These are phyloP conservation scores for Yamadazyma conglobata DNA, from an alignment of 1,139 yeast genomes.

Conservation along the genomic window DNA sequence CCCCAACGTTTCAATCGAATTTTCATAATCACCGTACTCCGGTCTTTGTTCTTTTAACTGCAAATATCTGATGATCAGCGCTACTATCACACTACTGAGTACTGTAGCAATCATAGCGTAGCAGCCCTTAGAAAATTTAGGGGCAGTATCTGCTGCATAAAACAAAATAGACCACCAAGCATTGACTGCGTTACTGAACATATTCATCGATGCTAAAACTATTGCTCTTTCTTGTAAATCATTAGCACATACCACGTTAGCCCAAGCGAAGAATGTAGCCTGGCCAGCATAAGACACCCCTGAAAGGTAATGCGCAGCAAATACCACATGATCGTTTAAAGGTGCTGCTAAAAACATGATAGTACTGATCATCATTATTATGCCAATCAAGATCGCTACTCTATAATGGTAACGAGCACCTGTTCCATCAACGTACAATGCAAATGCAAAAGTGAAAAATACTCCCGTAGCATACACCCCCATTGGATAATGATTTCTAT, in stretches of 20 bases:
- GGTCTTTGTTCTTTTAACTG: slow-evolving; percentile 32
- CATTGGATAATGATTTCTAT: slow-evolving; percentile 55
- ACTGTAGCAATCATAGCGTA: slow-evolving; percentile 57
- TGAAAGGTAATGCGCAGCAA: slow-evolving; percentile 52
- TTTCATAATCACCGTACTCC: slow-evolving; percentile 13
- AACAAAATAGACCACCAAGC: slow-evolving; percentile 63
- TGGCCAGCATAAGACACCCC: slow-evolving; percentile 57
- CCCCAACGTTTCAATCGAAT: slow-evolving; percentile 5
- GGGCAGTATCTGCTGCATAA: slow-evolving; percentile 49
- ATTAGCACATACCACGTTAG: slow-evolving; percentile 49
- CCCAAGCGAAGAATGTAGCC: slow-evolving; percentile 59
- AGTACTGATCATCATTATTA: slow-evolving; percentile 39
- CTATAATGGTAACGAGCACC: slow-evolving; percentile 53
- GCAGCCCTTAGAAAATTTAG: slow-evolving; percentile 49
- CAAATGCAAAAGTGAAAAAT: slow-evolving; percentile 41
- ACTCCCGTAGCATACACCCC: slow-evolving; percentile 56
- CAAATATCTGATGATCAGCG: slow-evolving; percentile 22
- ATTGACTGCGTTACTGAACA: slow-evolving; percentile 59
- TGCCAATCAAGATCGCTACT: slow-evolving; percentile 41
- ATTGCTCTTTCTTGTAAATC: slow-evolving; percentile 57
- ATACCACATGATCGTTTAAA: slow-evolving; percentile 31
- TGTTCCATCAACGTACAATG: slow-evolving; percentile 46
- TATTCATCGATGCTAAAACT: slow-evolving; percentile 59
- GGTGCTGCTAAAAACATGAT: slow-evolving; percentile 35
- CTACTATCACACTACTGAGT: slow-evolving; percentile 22